Evolutionary conservation across 1,284 basidiomycete species (phyloP).

Genomic region (Spongiforma sp.): DNA sequence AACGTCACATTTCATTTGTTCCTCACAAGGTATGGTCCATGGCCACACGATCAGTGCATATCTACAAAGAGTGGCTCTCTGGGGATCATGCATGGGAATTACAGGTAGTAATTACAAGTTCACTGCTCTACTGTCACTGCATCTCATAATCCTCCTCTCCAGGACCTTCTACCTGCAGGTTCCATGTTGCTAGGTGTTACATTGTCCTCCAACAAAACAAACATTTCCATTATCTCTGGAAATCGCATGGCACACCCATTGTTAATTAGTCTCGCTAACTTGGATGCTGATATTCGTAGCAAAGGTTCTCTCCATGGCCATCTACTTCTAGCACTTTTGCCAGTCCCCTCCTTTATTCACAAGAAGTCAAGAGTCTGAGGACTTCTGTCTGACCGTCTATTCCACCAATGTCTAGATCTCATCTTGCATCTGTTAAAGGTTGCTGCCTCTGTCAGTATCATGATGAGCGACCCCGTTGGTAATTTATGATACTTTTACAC

Average conservation of each 20-base stretch:
- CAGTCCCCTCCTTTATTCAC: neutral
- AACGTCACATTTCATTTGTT: neutral
- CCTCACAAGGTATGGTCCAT: slow-evolving; percentile 1
- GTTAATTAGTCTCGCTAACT: neutral
- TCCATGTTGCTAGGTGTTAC: neutral
- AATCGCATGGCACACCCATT: neutral
- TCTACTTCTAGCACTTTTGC: neutral
- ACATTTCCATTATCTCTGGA: neutral
- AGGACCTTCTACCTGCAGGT: neutral
- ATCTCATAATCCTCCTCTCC: neutral
- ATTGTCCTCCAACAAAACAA: neutral
- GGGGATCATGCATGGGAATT: slow-evolving; percentile 3
- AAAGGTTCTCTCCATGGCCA: neutral
- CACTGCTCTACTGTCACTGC: neutral
- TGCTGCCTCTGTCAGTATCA: neutral
- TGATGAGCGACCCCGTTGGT: neutral
- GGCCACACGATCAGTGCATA: neutral
- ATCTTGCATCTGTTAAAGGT: neutral
- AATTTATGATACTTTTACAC: neutral
- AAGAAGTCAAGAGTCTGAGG: neutral
- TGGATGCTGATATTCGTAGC: neutral
- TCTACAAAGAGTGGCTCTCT: neutral
- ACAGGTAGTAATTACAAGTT: neutral
- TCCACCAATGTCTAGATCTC: neutral
- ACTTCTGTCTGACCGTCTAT: neutral